Conservation (phyloP, 805 yeast genomes). For the Starmerella cellae region DNA sequence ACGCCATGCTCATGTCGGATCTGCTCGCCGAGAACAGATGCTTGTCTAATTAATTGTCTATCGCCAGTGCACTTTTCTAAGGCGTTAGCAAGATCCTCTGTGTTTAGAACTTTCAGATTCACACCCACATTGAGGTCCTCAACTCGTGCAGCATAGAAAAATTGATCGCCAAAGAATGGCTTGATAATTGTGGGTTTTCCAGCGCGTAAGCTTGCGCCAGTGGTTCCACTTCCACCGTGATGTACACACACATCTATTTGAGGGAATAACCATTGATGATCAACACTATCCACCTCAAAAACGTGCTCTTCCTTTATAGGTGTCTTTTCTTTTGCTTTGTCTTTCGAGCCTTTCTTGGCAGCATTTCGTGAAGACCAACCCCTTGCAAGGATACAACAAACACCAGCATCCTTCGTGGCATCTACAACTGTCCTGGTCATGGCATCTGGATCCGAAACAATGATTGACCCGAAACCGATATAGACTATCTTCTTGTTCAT, state of each 20-base stretch:
- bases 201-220: slow-evolving; percentile 77
- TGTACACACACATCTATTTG: slow-evolving; percentile 88
- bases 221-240: slow-evolving; percentile 95
- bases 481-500: slow-evolving; percentile 65
- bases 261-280: slow-evolving; percentile 92
- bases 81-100: slow-evolving; percentile 50
- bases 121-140: slow-evolving; percentile 84
- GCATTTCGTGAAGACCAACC: slow-evolving; percentile 82
- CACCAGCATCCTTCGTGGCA: slow-evolving; percentile 69
- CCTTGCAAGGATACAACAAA: slow-evolving; percentile 73
- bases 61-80: slow-evolving; percentile 55
- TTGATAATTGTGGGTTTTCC: slow-evolving; percentile 84
- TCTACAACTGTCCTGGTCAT: slow-evolving; percentile 66
- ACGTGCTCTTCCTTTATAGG: slow-evolving; percentile 33
- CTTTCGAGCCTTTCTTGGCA: slow-evolving; percentile 19
- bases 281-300: slow-evolving; percentile 56
- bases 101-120: slow-evolving; percentile 52
- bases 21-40: slow-evolving; percentile 45
- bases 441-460: slow-evolving; percentile 67
- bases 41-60: slow-evolving; percentile 52
- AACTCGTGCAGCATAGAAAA: slow-evolving; percentile 74
- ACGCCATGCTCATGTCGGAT: slow-evolving; percentile 76
- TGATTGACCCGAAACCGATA: slow-evolving; percentile 93
- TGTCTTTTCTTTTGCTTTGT: slow-evolving; percentile 20
- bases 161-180: slow-evolving; percentile 95